These are phyloP conservation scores for Flaveria robusta DNA, from an alignment of 129 eudicot species.

Conservation along the genomic window DNA sequence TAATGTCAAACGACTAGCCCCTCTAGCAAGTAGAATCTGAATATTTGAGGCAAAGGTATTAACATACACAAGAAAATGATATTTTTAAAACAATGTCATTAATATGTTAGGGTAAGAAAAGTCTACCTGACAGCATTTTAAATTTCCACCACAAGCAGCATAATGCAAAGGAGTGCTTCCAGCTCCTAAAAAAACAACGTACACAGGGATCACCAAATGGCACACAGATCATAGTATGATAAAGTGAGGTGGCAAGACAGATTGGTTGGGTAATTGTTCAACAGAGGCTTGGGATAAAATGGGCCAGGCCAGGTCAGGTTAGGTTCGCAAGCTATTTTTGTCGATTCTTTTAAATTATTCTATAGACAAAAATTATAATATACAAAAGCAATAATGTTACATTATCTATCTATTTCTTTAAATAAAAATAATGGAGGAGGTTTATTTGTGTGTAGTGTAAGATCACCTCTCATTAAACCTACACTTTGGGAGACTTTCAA, in stretches of 20 bases:
- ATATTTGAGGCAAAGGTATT: conserved; percentile 11
- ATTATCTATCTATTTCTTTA: not conserved
- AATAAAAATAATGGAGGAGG: not conserved
- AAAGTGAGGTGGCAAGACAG: not conserved
- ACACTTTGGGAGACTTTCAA: not conserved
- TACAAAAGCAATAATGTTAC: not conserved
- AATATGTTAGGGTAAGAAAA: not conserved
- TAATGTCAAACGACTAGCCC: conserved; percentile 82
- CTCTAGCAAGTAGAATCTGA: conserved; percentile 95
- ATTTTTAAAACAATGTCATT: not conserved
- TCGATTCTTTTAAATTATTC: not conserved
- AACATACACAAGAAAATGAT: not conserved
- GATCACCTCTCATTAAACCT: not conserved
- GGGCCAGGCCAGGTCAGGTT: not conserved
- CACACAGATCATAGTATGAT: not conserved
- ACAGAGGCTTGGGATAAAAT: not conserved
- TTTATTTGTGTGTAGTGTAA: not conserved
- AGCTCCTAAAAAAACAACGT: conserved; percentile 60
- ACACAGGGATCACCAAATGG: conserved; percentile 1
- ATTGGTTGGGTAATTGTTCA: not conserved
- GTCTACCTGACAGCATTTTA: conserved; percentile 90
- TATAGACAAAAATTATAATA: not conserved
- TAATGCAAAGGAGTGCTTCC: conserved; percentile 99
- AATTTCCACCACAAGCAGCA: conserved; percentile 97
- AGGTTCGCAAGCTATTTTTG: not conserved